Conservation (phyloP, 805 yeast species). For the Saccharomycopsis malanga region DNA sequence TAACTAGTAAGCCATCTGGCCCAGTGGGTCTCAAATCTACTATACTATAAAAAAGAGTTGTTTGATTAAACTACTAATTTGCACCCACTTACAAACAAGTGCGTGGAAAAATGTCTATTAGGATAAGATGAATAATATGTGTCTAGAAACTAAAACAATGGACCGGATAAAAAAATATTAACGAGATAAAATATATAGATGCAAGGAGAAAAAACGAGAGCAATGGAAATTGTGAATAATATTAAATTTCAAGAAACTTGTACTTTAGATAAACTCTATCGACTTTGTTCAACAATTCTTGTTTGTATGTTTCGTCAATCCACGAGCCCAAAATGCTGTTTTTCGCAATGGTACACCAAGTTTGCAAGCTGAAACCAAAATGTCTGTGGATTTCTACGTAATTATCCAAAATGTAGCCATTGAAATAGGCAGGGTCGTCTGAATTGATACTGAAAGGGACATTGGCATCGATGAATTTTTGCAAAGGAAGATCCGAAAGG, state of each 20-base stretch:
- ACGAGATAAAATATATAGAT: no score
- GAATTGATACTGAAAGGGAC: conserved; percentile 73
- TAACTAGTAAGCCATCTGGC: no score
- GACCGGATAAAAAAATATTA: no score
- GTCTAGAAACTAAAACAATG: no score
- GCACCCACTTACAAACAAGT: no score
- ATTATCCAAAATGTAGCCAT: conserved; percentile 77
- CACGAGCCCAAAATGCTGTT: conserved; percentile 70
- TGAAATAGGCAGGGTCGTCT: conserved; percentile 79
- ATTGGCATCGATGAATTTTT: conserved; percentile 48
- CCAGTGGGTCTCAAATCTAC: no score
- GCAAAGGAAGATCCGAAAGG: conserved; percentile 60
- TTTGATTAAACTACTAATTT: no score
- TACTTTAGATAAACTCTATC: conserved; percentile 37
- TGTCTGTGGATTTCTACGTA: conserved; percentile 57
- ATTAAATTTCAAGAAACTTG: conserved; percentile 9
- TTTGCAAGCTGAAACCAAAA: conserved; percentile 52
- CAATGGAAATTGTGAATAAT: no score
- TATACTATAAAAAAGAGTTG: no score
- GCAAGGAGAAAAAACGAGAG: no score
- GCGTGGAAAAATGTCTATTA: no score
- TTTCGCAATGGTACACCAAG: conserved; percentile 59
- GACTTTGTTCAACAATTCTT: conserved; percentile 38
- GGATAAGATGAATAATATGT: no score
- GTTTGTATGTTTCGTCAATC: conserved; percentile 52